These are phyloP conservation scores for Neofusicoccum umdonicola DNA, from an alignment of 2,329 filamentous ascomycete genomes.

Conservation along the genomic window DNA sequence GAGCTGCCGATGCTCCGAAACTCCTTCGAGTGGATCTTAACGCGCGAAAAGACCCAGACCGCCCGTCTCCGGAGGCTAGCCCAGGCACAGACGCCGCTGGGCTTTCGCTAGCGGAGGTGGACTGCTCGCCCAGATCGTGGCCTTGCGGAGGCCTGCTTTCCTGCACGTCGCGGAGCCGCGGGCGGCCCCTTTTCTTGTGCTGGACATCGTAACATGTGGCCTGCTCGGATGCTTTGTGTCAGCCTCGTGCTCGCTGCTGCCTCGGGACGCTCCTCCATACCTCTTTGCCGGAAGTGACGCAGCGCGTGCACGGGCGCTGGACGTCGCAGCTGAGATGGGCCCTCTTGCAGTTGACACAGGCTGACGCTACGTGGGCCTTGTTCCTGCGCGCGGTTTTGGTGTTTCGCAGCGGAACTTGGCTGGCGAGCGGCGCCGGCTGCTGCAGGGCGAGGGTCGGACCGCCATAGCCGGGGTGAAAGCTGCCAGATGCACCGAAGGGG, in stretches of 20 bases:
- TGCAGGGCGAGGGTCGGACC: slow-evolving; percentile 9
- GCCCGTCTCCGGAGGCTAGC: slow-evolving; percentile 24
- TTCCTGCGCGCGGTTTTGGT: slow-evolving; percentile 47
- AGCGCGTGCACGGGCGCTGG: slow-evolving; percentile 75
- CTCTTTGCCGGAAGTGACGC: slow-evolving; percentile 71
- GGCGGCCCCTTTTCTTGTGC: slow-evolving; percentile 80
- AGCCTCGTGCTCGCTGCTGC: neutral
- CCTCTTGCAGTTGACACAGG: slow-evolving; percentile 81
- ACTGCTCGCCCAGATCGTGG: slow-evolving; percentile 30
- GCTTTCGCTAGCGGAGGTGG: slow-evolving; percentile 27
- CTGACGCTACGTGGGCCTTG: slow-evolving; percentile 79
- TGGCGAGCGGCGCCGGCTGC: slow-evolving; percentile 3
- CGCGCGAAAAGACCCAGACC: neutral
- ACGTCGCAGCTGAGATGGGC: slow-evolving; percentile 69
- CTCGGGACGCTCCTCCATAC: slow-evolving; percentile 29
- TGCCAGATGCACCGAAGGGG: slow-evolving; percentile 3
- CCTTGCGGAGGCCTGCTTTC: slow-evolving; percentile 35
- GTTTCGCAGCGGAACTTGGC: slow-evolving; percentile 21
- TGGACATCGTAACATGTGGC: slow-evolving; percentile 79
- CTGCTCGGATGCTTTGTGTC: slow-evolving; percentile 37
- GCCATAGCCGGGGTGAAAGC: slow-evolving; percentile 8
- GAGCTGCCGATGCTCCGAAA: slow-evolving; percentile 11
- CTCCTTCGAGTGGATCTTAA: slow-evolving; percentile 14
- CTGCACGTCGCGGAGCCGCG: slow-evolving; percentile 70
- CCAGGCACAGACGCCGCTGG: slow-evolving; percentile 26